Conservation (phyloP, 805 yeast genomes). For the Candida tallmaniae region DNA sequence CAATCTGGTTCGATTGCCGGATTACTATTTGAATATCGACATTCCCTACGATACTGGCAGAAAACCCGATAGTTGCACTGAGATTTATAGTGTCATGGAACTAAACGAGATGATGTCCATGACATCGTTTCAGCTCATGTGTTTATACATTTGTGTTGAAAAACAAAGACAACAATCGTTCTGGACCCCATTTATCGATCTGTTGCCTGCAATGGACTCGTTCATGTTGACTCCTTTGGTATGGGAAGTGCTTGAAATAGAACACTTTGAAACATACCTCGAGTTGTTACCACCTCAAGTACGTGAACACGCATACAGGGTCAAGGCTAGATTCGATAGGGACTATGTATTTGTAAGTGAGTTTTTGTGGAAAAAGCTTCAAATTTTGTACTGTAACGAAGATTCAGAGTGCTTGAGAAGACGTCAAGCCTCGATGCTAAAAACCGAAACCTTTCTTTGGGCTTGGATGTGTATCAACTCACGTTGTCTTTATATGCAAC, state of each 20-base stretch:
- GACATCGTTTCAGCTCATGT: conserved; percentile 57
- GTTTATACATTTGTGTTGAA: conserved; percentile 49
- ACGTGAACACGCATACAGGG: conserved; percentile 33
- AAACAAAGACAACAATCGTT: conserved; percentile 28
- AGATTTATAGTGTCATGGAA: conserved; percentile 26
- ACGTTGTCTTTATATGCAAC: conserved; percentile 77
- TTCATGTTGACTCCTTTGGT: conserved; percentile 56
- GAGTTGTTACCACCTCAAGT: conserved; percentile 44
- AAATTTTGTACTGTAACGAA: neutral
- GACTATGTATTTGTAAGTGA: conserved; percentile 41
- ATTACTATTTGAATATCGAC: conserved; percentile 17
- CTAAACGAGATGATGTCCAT: conserved; percentile 35
- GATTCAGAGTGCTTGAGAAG: neutral
- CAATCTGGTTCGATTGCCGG: conserved; percentile 22
- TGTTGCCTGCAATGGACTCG: conserved; percentile 56
- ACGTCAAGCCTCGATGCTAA: neutral
- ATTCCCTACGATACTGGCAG: conserved; percentile 14
- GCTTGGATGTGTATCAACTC: conserved; percentile 89
- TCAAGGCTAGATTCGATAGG: conserved; percentile 34
- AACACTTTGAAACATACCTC: conserved; percentile 23
- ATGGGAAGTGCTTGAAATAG: conserved; percentile 44
- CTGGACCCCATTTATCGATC: conserved; percentile 67
- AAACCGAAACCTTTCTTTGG: conserved; percentile 43
- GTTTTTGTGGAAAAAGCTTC: conserved; percentile 1
- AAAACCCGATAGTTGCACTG: conserved; percentile 20